Percentiles rank a stretch among this genome's conserved stretches.
Evolutionary conservation across 345 rosid genomes (phyloP).

Genomic region (Erysimum cheiranthoides): DNA sequence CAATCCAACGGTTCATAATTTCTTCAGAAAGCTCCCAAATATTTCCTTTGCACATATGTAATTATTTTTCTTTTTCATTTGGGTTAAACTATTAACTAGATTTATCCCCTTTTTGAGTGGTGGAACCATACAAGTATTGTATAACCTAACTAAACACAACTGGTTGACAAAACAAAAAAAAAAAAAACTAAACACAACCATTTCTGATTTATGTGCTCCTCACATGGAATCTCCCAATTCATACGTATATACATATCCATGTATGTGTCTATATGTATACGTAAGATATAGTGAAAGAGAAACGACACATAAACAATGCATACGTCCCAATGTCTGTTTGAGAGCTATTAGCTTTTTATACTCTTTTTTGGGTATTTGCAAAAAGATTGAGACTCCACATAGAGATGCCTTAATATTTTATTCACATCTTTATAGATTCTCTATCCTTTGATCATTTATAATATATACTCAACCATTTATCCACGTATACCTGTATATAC

Average conservation of each 20-base stretch:
- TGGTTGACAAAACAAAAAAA: too few species aligned
- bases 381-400: slow-evolving; percentile 47
- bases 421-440: slow-evolving; percentile 43
- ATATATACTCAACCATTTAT: neutral
- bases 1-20: slow-evolving; percentile 31
- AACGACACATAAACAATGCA: slow-evolving; percentile 39
- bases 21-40: slow-evolving; percentile 33
- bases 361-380: slow-evolving; percentile 44
- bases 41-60: slow-evolving; percentile 11
- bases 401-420: slow-evolving; percentile 40
- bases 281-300: slow-evolving; percentile 28
- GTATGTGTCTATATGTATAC: neutral
- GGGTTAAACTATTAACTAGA: slow-evolving; percentile 1
- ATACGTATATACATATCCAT: slow-evolving; percentile 9
- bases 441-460: slow-evolving; percentile 24
- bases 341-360: slow-evolving; percentile 30
- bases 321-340: slow-evolving; percentile 40
- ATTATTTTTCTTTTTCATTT: slow-evolving; percentile 27
- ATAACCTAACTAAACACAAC: slow-evolving; percentile 26
- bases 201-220: slow-evolving; percentile 7
- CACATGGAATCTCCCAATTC: slow-evolving; percentile 35
- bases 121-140: too few species aligned
- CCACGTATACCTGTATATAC: slow-evolving; percentile 7
- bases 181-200: slow-evolving; percentile 28
- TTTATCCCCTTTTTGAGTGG: slow-evolving; percentile 29